A percentile compares a stretch with the other conserved stretches of the same genome.
These are phyloP conservation scores for Phyllosticta capitalensis DNA, from an alignment of 2,329 filamentous ascomycete genomes.

Conservation along the genomic window DNA sequence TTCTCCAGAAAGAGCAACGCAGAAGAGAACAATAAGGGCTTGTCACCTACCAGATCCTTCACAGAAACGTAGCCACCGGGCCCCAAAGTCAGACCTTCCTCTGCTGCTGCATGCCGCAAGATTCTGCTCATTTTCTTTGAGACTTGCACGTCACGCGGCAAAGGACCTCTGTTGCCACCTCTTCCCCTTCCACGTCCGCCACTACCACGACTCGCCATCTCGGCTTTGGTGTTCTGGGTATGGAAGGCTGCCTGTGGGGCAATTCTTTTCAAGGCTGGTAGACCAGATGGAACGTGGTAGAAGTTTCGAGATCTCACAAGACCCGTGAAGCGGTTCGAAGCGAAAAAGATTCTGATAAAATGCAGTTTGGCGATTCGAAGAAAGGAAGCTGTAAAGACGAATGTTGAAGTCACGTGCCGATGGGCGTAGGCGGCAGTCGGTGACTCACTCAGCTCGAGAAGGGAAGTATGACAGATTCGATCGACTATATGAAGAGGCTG, in stretches of 20 bases:
- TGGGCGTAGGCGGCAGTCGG: too few species aligned
- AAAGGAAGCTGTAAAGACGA: too few species aligned
- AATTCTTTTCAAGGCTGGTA: not conserved
- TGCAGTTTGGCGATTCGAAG: too few species aligned
- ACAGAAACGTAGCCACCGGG: constrained; percentile 52
- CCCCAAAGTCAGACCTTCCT: constrained; percentile 50
- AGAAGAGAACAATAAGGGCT: not conserved
- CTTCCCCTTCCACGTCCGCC: not conserved
- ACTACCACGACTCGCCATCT: not conserved
- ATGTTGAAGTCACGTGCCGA: too few species aligned
- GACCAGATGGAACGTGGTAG: not conserved
- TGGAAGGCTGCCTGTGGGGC: not conserved
- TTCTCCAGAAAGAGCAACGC: not conserved
- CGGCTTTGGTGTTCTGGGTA: not conserved
- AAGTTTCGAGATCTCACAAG: not conserved
- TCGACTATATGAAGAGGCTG: not conserved
- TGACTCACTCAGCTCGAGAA: too few species aligned
- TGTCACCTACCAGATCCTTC: constrained; percentile 44
- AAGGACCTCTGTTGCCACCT: constrained; percentile 5
- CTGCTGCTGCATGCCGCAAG: constrained; percentile 52
- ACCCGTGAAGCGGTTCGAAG: not conserved
- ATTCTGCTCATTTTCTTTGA: constrained; percentile 45
- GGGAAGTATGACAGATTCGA: too few species aligned
- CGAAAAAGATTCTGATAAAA: not conserved
- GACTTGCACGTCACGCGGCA: constrained; percentile 35